Base-by-base conservation (phyloP, 116 monocot genomes). In the Cymodocea nodosa region DNA sequence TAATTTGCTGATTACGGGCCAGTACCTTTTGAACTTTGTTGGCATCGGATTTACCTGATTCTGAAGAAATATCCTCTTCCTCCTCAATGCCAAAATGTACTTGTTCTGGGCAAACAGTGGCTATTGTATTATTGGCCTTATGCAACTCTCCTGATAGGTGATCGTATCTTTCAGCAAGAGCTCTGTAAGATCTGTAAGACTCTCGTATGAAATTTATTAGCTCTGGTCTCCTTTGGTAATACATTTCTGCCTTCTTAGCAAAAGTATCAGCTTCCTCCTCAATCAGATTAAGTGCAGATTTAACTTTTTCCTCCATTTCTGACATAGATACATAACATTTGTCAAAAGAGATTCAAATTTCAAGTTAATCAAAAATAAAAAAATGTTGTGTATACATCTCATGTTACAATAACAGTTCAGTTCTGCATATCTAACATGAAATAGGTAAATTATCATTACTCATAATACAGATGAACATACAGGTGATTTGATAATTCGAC, bases 111-210 rank as follows among this genome's bases (percentile, higher is more conserved):
- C 86, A 94, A 44, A 84, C 84, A 14, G 89, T 77, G 37, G 93
- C 86, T 51, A 94, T 80, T 59, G 89, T 89, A 67, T 89, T 89
- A 64, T 94, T 94, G 54, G 93, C 93, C 78, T 86, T 89, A 78
- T 94, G 93, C 44, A 94, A 67, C 62, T 89, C 93, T 19, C 89
- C 82, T 16, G 93, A 94, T 30, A 94, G 74, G 67, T 79, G 89
- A 61, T 94, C 93, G 53, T 86, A 94, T 69, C 89, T 71, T 70
- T 94, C 93, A 1, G 93, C 89, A 10, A 94, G 65, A 34, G 89
- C 83, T 75, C 82, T 59, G 63, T 89, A 94, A 1, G 89, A 84
- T 48, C 75, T 77, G 84, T 89, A 94, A 1, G 78, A 63, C 61
- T 94, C 89, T 82, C 89, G 86, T 1, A 94, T 82, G 68, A 73